Conservation (phyloP, 257 asterid species). For the Solanum habrochaites region DNA sequence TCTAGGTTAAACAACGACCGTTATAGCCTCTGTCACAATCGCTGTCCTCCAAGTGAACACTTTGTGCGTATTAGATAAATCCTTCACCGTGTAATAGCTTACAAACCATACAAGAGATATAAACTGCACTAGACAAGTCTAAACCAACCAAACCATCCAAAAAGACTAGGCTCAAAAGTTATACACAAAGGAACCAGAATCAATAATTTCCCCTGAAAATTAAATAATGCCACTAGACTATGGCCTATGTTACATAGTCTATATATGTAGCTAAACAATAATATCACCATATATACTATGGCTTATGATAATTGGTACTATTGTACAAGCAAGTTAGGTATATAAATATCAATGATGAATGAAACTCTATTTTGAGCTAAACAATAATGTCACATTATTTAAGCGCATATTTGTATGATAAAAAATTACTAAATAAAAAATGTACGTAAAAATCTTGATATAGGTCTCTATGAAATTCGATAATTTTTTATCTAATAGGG, state of each 20-base stretch:
- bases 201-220: background rate
- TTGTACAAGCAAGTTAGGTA: background rate
- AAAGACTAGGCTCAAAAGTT: background rate
- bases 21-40: no score
- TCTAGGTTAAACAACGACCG: fast-evolving
- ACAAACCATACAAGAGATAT: no score
- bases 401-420: background rate
- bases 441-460: background rate
- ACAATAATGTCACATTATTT: background rate
- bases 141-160: no score
- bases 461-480: background rate
- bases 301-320: background rate
- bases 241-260: background rate
- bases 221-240: background rate
- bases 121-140: no score
- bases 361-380: background rate
- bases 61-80: no score
- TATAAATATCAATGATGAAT: background rate
- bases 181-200: background rate
- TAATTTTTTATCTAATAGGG: no score
- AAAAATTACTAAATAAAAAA: background rate
- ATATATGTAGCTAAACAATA: background rate
- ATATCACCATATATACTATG: background rate
- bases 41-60: fast-evolving
- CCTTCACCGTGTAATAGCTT: no score